Percentiles rank a stretch among this genome's conserved stretches.
Evolutionary conservation across 768 basidiomycete genomes (phyloP).

Genomic region (Inosperma sp.): DNA sequence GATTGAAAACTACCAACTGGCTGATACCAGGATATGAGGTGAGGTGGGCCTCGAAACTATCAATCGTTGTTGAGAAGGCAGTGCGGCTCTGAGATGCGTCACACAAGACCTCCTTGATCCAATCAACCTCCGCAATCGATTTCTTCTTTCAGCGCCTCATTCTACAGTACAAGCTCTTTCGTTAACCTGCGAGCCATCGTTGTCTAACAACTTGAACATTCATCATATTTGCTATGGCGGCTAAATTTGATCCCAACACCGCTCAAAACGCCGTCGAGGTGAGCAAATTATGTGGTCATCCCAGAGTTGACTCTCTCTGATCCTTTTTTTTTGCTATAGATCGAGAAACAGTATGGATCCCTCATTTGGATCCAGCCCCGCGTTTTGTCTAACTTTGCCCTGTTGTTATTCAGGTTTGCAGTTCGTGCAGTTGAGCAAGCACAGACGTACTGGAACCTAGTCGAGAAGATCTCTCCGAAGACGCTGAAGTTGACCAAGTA

Average conservation of each 20-base stretch:
- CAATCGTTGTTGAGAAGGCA: too few relatives aligned
- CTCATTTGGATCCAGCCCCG: background rate
- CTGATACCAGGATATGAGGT: too few relatives aligned
- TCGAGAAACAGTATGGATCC: slow-evolving; percentile 86
- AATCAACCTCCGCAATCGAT: too few relatives aligned
- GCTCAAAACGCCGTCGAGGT: slow-evolving; percentile 93
- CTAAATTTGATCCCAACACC: slow-evolving; percentile 78
- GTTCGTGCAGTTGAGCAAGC: slow-evolving; percentile 97
- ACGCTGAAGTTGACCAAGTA: slow-evolving; percentile 85
- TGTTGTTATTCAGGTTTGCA: slow-evolving; percentile 54
- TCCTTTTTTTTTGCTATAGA: slow-evolving; percentile 43
- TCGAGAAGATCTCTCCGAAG: slow-evolving; percentile 73
- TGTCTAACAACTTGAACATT: too few relatives aligned
- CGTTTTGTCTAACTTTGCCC: slow-evolving; percentile 1
- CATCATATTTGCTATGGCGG: too few relatives aligned
- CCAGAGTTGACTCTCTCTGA: background rate
- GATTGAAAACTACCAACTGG: too few relatives aligned
- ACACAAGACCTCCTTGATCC: too few relatives aligned
- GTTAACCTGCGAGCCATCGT: too few relatives aligned
- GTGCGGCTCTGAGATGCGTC: too few relatives aligned
- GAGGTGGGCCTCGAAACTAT: too few relatives aligned
- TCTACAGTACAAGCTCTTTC: too few relatives aligned
- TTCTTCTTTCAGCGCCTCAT: too few relatives aligned
- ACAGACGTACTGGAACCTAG: slow-evolving; percentile 95
- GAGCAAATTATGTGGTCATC: slow-evolving; percentile 19